A percentile compares a stretch with the other conserved stretches of the same genome.
phyloP scores from a whole-genome alignment of 495 filamentous ascomycete species.

The Penicillium bovifimosum region DNA sequence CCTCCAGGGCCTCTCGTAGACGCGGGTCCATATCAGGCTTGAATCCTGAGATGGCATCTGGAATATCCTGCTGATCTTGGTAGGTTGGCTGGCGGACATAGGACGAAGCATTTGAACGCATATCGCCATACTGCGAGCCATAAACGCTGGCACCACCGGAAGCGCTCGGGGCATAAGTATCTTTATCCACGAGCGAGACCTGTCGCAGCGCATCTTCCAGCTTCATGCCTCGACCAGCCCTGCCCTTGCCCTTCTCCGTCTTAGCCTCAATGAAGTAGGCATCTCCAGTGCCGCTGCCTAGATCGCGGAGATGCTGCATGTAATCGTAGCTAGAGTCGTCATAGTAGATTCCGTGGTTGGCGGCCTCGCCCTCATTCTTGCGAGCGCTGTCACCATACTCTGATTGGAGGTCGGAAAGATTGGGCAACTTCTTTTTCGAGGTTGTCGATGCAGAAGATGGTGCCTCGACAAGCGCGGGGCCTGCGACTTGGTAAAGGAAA shows the following conservation, averaged over 20 bases:
- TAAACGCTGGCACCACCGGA: slow-evolving; percentile 33
- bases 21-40: slow-evolving; percentile 98
- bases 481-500: slow-evolving; percentile 56
- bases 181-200: slow-evolving; percentile 49
- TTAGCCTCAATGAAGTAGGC: slow-evolving; percentile 74
- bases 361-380: slow-evolving; percentile 92
- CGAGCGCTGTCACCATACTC: slow-evolving; percentile 67
- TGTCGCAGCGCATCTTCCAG: slow-evolving; percentile 78
- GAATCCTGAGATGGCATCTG: slow-evolving; percentile 85
- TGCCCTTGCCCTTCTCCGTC: slow-evolving; percentile 48
- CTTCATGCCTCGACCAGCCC: slow-evolving; percentile 65
- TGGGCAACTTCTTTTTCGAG: slow-evolving; percentile 36
- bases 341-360: slow-evolving; percentile 84
- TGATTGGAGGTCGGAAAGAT: slow-evolving; percentile 65
- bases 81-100: slow-evolving; percentile 70
- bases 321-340: slow-evolving; percentile 94
- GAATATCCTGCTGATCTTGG: slow-evolving; percentile 89
- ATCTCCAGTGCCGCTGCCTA: slow-evolving; percentile 55
- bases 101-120: slow-evolving; percentile 51
- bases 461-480: slow-evolving; percentile 30
- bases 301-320: slow-evolving; percentile 97
- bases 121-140: slow-evolving; percentile 31
- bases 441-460: slow-evolving; percentile 22
- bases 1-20: slow-evolving; percentile 86
- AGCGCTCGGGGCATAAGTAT: slow-evolving; percentile 40